These are phyloP conservation scores for Globisporangium uncinulatum DNA, from an alignment of 352 stramenopile species.

Conservation along the genomic window DNA sequence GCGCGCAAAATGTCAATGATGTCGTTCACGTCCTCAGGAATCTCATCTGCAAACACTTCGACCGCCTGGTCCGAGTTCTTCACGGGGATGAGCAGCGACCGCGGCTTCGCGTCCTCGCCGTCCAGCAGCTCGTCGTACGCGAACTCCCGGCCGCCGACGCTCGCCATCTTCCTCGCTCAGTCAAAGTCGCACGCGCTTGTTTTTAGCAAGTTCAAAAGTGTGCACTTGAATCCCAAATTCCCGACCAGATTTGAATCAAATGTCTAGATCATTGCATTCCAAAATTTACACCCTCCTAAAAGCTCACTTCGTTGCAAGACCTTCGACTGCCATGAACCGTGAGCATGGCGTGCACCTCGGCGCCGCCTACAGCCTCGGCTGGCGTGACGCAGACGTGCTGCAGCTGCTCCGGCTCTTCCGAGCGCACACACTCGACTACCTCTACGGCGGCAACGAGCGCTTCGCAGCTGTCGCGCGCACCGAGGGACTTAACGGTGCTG, in stretches of 20 bases:
- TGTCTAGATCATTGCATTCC: too few relatives aligned
- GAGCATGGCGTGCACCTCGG: conserved; percentile 8
- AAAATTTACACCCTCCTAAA: too few relatives aligned
- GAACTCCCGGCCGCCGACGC: not conserved
- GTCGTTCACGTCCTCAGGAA: conserved; percentile 88
- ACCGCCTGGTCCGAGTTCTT: conserved; percentile 89
- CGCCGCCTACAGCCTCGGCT: conserved; percentile 17
- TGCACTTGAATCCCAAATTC: too few relatives aligned
- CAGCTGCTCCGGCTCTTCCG: conserved; percentile 47
- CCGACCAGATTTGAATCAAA: too few relatives aligned
- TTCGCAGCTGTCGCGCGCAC: conserved; percentile 26
- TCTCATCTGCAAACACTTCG: conserved; percentile 87
- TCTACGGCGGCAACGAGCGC: conserved; percentile 42
- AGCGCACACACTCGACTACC: conserved; percentile 44
- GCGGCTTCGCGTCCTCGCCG: conserved; percentile 27
- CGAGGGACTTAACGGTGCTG: conserved; percentile 3
- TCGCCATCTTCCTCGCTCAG: not conserved
- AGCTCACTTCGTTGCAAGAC: too few relatives aligned
- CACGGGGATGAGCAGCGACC: conserved; percentile 86
- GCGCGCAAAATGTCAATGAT: conserved; percentile 90
- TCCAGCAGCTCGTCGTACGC: conserved; percentile 25
- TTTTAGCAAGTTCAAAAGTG: not conserved
- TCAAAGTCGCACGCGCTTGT: not conserved
- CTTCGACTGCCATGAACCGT: not conserved
- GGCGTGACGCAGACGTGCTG: conserved; percentile 46